A percentile compares a stretch with the other conserved stretches of the same genome.
phyloP scores from a whole-genome alignment of 2,329 filamentous ascomycete species.

The Ciborinia camelliae region DNA sequence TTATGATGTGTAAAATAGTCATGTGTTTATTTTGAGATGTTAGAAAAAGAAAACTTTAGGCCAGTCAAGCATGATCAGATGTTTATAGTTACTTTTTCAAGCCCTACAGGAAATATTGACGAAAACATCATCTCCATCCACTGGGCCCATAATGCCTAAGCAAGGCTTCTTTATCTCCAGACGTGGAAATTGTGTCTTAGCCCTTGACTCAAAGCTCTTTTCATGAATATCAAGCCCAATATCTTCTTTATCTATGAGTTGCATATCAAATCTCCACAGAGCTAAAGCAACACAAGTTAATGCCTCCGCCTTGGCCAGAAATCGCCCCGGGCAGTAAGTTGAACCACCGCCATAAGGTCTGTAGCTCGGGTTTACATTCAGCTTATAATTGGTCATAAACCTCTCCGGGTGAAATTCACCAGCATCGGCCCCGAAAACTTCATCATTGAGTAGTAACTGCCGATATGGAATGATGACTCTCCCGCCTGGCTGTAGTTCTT shows the following conservation, averaged over 20 bases:
- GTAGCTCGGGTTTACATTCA: conserved; percentile 1
- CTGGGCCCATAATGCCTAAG: background rate
- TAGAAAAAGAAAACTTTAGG: no score
- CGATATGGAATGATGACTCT: conserved; percentile 8
- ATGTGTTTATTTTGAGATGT: no score
- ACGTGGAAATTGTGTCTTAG: no score
- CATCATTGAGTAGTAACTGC: conserved; percentile 10
- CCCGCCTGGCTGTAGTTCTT: background rate
- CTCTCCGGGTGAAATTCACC: background rate
- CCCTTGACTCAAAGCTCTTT: no score
- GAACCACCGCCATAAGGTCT: conserved; percentile 13
- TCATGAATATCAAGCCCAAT: no score
- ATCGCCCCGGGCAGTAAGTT: conserved; percentile 14
- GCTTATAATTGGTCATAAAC: background rate
- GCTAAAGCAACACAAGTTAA: background rate
- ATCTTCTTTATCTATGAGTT: no score
- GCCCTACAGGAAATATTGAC: background rate
- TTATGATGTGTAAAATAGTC: no score
- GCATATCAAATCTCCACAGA: background rate
- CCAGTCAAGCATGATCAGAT: no score
- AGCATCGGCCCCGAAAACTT: conserved; percentile 5
- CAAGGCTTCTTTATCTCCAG: background rate
- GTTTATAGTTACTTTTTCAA: no score
- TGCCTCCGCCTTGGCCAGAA: conserved; percentile 10
- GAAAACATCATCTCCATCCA: background rate